Percentiles rank a stretch among this genome's conserved stretches.
These are phyloP conservation scores for Curvularia hawaiiensis DNA, from an alignment of 2,329 filamentous ascomycete species.

Conservation along the genomic window DNA sequence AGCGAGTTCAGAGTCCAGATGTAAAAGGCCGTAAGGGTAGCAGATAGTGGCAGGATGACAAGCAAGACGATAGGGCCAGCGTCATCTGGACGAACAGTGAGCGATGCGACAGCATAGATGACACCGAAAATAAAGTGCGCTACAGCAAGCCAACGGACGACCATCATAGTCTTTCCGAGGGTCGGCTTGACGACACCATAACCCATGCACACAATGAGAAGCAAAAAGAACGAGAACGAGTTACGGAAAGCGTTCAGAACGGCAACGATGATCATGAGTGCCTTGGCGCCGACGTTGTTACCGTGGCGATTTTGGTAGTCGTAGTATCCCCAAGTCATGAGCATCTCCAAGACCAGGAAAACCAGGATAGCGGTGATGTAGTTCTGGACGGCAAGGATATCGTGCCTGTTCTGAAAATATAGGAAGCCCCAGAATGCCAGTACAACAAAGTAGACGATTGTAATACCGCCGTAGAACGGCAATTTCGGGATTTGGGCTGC, in stretches of 20 bases:
- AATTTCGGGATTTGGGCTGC: constrained; percentile 96
- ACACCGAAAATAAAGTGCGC: constrained; percentile 95
- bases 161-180: constrained; percentile 91
- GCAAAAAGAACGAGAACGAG: constrained; percentile 96
- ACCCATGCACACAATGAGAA: constrained; percentile 98
- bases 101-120: constrained; percentile 87
- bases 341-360: constrained; percentile 93
- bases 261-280: constrained; percentile 87
- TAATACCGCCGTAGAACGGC: constrained; percentile 94
- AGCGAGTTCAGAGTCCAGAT: constrained; percentile 98
- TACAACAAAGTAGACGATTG: constrained; percentile 90
- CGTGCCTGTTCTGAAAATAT: constrained; percentile 90
- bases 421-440: constrained; percentile 90
- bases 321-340: constrained; percentile 99
- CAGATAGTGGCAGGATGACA: constrained; percentile 89
- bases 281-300: constrained; percentile 80
- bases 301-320: constrained; percentile 94
- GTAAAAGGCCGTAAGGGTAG: constrained; percentile 93
- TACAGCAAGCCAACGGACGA: constrained; percentile 86
- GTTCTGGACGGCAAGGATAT: constrained; percentile 96
- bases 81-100: constrained; percentile 86
- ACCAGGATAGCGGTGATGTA: constrained; percentile 97
- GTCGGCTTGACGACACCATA: constrained; percentile 97
- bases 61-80: constrained; percentile 90
- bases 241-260: constrained; percentile 92